Conservation (phyloP, 202 grass and related monocot species). For the Saccharum hybrid region DNA sequence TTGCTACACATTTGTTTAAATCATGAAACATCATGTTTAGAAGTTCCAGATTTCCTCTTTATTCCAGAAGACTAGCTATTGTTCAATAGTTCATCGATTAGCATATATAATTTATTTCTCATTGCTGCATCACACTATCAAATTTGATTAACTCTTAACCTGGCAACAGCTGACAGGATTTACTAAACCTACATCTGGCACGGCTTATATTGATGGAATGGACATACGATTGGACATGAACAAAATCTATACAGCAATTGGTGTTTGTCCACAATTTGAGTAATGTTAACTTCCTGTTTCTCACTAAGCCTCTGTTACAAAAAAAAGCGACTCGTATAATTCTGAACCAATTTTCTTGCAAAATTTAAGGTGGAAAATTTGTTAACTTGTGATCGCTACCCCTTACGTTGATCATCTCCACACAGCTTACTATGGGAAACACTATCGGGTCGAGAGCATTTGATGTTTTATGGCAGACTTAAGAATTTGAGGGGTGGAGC, state of each 20-base stretch:
- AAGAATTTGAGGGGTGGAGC: constrained; percentile 62
- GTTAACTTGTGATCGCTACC: constrained; percentile 11
- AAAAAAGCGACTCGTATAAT: background rate
- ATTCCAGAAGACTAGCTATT: background rate
- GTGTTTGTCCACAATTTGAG: constrained; percentile 86
- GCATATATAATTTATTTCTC: background rate
- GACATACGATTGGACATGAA: constrained; percentile 64
- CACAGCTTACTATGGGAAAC: constrained; percentile 84
- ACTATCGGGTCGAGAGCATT: constrained; percentile 70
- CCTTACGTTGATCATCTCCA: background rate
- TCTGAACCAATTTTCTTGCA: background rate
- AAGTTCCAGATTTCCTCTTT: constrained; percentile 20
- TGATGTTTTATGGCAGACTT: constrained; percentile 78
- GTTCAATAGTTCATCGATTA: background rate
- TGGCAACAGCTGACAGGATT: constrained; percentile 75
- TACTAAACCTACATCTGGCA: constrained; percentile 66
- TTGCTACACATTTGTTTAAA: constrained; percentile 20
- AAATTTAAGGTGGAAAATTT: background rate
- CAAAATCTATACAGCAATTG: constrained; percentile 66
- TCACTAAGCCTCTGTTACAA: background rate
- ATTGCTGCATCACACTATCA: background rate
- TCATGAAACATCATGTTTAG: constrained; percentile 6
- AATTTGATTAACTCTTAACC: constrained; percentile 40
- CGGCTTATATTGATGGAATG: constrained; percentile 67
- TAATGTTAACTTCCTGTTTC: constrained; percentile 39